Conservation (phyloP, 2,329 filamentous ascomycete genomes). For the Alternaria atra region DNA sequence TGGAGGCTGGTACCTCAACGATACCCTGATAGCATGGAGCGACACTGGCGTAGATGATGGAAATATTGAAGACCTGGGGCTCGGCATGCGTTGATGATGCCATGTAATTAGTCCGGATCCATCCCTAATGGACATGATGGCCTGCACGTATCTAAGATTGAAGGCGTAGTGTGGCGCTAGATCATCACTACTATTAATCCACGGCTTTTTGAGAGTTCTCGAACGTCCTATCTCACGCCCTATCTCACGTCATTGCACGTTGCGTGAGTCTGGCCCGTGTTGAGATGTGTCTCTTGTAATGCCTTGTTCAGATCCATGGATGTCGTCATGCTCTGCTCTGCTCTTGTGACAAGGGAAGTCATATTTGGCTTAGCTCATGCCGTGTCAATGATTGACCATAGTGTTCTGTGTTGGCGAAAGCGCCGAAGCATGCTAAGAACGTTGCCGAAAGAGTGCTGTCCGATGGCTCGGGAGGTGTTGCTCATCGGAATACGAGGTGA, state of each 20-base stretch:
- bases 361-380: neutral
- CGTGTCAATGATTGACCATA: neutral
- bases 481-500: neutral
- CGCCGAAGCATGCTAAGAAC: neutral
- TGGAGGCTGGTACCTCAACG: conserved; percentile 5
- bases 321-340: neutral
- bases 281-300: neutral
- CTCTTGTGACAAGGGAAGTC: neutral
- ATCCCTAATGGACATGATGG: neutral
- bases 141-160: neutral
- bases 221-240: neutral
- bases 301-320: neutral
- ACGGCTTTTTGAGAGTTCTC: conserved; percentile 3
- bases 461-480: neutral
- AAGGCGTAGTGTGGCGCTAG: neutral
- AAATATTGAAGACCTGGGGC: neutral
- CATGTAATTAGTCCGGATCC: conserved; percentile 2
- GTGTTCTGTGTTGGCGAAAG: neutral
- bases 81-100: neutral
- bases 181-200: neutral
- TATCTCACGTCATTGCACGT: neutral
- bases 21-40: conserved; percentile 1
- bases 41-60: neutral
- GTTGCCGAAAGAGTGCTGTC: neutral
- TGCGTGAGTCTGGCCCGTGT: neutral